A percentile compares a stretch with the other conserved stretches of the same genome.
phyloP scores from a whole-genome alignment of 352 stramenopile genomes.

The Salisapilia sapeloensis region DNA sequence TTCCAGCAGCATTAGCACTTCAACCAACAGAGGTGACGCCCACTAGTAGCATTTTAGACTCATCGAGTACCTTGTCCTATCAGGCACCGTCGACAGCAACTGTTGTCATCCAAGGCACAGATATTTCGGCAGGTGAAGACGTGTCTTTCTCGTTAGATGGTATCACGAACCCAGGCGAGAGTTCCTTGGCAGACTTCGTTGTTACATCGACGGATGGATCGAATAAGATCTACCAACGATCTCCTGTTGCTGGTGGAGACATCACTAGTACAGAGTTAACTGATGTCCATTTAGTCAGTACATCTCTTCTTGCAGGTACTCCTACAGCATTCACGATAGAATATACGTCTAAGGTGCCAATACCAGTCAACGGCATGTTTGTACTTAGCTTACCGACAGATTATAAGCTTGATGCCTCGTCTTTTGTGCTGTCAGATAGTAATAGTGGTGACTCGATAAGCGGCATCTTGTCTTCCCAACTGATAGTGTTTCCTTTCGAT shows the following conservation, averaged over 20 bases:
- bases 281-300: too few relatives aligned
- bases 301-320: neutral
- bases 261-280: neutral
- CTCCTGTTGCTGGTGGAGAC: neutral
- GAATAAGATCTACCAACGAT: neutral
- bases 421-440: too few relatives aligned
- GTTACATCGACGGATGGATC: slow-evolving; percentile 17
- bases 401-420: too few relatives aligned
- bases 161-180: slow-evolving; percentile 31
- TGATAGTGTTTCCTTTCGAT: neutral
- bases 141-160: slow-evolving; percentile 26
- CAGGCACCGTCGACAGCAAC: slow-evolving; percentile 7
- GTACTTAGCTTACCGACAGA: neutral
- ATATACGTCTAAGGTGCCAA: slow-evolving; percentile 3
- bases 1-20: slow-evolving; percentile 17
- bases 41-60: slow-evolving; percentile 8
- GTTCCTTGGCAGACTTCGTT: slow-evolving; percentile 15
- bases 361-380: slow-evolving; percentile 11
- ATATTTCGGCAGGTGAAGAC: slow-evolving; percentile 5
- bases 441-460: neutral
- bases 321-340: neutral
- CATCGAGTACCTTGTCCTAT: slow-evolving; percentile 7
- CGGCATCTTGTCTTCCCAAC: neutral
- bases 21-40: slow-evolving; percentile 6
- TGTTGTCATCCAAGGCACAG: slow-evolving; percentile 10